Base-by-base conservation (phyloP, 352 stramenopile genomes). In the Pseudoperonospora humuli region DNA sequence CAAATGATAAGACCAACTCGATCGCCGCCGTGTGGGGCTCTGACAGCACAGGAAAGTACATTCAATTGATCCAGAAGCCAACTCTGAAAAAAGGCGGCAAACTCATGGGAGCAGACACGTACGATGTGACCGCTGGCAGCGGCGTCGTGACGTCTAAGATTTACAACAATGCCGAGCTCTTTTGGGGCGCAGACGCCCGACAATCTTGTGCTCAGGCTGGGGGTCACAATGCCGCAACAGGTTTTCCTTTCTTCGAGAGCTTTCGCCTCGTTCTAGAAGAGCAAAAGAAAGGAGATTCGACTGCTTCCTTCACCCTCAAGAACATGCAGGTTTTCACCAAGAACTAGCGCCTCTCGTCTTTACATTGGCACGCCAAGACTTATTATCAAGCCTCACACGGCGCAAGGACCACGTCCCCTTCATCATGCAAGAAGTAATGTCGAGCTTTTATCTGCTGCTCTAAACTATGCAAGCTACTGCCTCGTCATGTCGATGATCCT, bases 191-290 rank as follows among this genome's bases (percentile, higher is more conserved):
- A 11, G 59, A 70, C 8, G 49, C 66, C 3, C 46, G 59, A 8
- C 45, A 48, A 3, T 34, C 56, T 25, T 88, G 76, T 39, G 76
- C 70, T 3, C 39, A 42, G 1, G 50, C 32, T 10, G 71, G 69
- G 19, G 76, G 76, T n/a, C 70, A 85, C 50, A 62, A 89, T 44
- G 52, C 74, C 8, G 43, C 42, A n/a, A 73, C 71, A 29, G 76
- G 74, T 21, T 89, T 85, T 57, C 77, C 77, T 3, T 86, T 84
- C 61, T 89, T 86, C 42, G 72, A 85, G 44, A 72, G 68, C 38
- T 86, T 89, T 60, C 65, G 67, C 20, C 50, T 89, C 46, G 67
- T 86, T 36, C 41, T 86, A 10, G 74, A 89, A 41, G 77, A 86
- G 61, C 74, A 89, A 61, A 86, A 81, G 54, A 82, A 83, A 62